These are phyloP conservation scores for Cyberlindnera galapagoensis DNA, from an alignment of 805 yeast species.

Conservation along the genomic window DNA sequence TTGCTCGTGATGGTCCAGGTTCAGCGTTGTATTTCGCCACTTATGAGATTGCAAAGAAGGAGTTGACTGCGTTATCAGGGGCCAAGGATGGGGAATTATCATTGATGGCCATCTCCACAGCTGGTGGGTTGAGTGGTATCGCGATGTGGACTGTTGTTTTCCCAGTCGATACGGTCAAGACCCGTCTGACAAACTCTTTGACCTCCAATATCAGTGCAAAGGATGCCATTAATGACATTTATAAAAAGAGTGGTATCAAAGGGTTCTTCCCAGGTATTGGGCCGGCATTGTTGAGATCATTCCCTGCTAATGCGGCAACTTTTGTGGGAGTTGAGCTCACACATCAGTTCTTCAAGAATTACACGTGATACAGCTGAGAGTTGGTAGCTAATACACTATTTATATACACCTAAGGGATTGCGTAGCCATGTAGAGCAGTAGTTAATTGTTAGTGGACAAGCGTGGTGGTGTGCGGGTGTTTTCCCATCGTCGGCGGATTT, in stretches of 20 bases:
- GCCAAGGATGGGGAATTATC: slow-evolving; percentile 51
- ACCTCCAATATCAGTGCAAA: slow-evolving; percentile 45
- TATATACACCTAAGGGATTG: no score
- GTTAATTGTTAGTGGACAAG: no score
- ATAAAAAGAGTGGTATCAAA: slow-evolving; percentile 70
- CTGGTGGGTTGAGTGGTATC: slow-evolving; percentile 96
- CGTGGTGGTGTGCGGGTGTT: no score
- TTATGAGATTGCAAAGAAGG: slow-evolving; percentile 72
- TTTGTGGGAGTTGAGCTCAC: slow-evolving; percentile 93
- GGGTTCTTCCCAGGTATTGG: slow-evolving; percentile 98
- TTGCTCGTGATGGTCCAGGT: slow-evolving; percentile 97
- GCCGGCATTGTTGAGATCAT: slow-evolving; percentile 88
- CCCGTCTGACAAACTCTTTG: slow-evolving; percentile 29
- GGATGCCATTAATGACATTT: slow-evolving; percentile 63
- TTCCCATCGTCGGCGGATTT: no score
- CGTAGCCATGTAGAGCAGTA: no score
- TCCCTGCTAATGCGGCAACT: slow-evolving; percentile 99
- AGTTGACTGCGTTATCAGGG: slow-evolving; percentile 37
- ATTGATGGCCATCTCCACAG: slow-evolving; percentile 68
- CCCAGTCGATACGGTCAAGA: slow-evolving; percentile 93
- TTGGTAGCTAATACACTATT: no score
- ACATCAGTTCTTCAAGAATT: slow-evolving; percentile 31
- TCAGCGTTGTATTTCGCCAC: slow-evolving; percentile 94
- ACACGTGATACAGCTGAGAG: slow-evolving; percentile 19
- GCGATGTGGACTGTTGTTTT: slow-evolving; percentile 95